Percentiles rank a stretch among this genome's conserved stretches.
phyloP scores from a whole-genome alignment of 2,329 filamentous ascomycete species.

The Ophioceras dolichostomum region DNA sequence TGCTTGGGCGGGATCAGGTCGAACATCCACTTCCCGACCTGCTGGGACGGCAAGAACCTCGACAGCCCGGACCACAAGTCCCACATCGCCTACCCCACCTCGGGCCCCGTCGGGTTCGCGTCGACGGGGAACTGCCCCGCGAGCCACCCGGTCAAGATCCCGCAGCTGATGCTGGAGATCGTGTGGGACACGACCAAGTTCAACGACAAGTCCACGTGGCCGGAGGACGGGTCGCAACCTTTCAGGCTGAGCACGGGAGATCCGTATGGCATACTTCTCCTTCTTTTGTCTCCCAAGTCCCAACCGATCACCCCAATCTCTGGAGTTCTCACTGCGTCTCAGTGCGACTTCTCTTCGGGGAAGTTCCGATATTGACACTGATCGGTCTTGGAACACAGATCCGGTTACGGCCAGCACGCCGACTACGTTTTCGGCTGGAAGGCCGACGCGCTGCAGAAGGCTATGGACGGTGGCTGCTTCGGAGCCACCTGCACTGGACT shows the following conservation, averaged over 20 bases:
- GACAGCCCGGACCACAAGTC: conserved; percentile 31
- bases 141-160: conserved; percentile 38
- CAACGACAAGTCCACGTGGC: conserved; percentile 9
- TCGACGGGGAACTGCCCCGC: conserved; percentile 34
- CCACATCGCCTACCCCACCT: conserved; percentile 32
- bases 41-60: conserved; percentile 41
- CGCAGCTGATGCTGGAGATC: conserved; percentile 38
- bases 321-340: no score
- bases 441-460: conserved; percentile 24
- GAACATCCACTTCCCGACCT: conserved; percentile 35
- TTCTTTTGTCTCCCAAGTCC: no score
- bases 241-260: conserved; percentile 5
- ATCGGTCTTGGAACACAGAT: no score
- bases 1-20: conserved; percentile 28
- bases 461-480: conserved; percentile 26
- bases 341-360: no score
- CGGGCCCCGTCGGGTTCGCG: conserved; percentile 10
- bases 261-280: no score
- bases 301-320: no score
- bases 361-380: no score
- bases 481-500: conserved; percentile 12
- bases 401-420: conserved; percentile 17
- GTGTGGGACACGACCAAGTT: conserved; percentile 10
- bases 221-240: conserved; percentile 4
- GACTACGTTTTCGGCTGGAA: conserved; percentile 31